phyloP scores from a whole-genome alignment of 2,329 filamentous ascomycete species.

The Cladorrhinum sp. region DNA sequence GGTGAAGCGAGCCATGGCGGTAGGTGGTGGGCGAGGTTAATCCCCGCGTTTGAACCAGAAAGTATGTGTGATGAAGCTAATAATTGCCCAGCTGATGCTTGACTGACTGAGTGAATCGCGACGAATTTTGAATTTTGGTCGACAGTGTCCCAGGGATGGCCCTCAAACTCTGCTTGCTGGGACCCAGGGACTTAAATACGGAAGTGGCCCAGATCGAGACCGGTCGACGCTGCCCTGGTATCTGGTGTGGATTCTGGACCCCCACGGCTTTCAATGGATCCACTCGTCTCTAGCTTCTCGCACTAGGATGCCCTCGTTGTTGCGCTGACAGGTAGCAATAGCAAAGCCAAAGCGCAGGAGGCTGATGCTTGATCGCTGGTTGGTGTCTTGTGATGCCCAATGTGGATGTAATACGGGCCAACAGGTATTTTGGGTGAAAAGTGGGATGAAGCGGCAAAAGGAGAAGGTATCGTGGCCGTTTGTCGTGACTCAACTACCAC shows the following conservation, averaged over 20 bases:
- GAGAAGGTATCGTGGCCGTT: neutral
- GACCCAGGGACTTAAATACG: neutral
- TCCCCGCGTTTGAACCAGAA: neutral
- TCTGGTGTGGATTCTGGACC: neutral
- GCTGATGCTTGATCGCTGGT: neutral
- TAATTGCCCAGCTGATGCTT: neutral
- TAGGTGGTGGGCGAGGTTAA: neutral
- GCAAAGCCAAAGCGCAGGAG: neutral
- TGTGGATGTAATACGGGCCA: no score
- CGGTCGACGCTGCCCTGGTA: neutral
- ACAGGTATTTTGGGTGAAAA: neutral
- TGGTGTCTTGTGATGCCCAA: neutral
- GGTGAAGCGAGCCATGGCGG: conserved; percentile 10
- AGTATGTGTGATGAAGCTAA: neutral
- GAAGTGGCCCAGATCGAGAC: neutral
- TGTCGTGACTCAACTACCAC: neutral
- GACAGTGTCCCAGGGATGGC: neutral
- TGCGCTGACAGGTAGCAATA: neutral
- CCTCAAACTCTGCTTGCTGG: neutral
- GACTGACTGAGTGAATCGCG: neutral
- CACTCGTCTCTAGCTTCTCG: neutral
- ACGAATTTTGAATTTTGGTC: neutral
- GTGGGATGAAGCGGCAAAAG: neutral
- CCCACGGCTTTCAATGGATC: neutral
- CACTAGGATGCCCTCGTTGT: neutral